Evolutionary conservation across 2,329 filamentous ascomycete species (phyloP).

Genomic region (Botrytis medusae): DNA sequence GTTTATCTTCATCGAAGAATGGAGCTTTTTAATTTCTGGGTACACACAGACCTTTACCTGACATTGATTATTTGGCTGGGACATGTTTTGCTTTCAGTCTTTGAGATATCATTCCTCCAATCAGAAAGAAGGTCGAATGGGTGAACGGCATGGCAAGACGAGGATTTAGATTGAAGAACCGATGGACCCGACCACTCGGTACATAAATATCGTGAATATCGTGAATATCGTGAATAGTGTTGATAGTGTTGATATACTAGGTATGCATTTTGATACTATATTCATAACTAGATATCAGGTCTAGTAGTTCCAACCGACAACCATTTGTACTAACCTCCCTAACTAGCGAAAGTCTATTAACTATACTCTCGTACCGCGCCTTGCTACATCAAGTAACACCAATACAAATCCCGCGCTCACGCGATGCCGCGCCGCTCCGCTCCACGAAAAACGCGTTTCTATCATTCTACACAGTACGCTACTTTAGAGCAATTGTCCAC

Average conservation of each 20-base stretch:
- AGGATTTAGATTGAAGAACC: conserved; percentile 4
- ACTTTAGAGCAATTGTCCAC: neutral
- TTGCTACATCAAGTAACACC: neutral
- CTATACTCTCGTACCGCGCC: neutral
- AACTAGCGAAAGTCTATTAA: neutral
- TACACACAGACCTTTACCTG: neutral
- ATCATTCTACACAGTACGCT: neutral
- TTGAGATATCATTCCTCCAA: neutral
- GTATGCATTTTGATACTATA: neutral
- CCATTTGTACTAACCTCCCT: neutral
- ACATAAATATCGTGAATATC: neutral
- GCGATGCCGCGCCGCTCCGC: conserved; percentile 9
- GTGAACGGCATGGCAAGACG: neutral
- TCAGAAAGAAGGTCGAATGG: neutral
- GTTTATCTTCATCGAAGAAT: neutral
- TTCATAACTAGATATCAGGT: neutral
- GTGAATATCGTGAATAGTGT: neutral
- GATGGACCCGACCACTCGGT: conserved; percentile 3
- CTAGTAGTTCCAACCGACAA: neutral
- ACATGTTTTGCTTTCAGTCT: neutral
- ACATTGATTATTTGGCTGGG: neutral
- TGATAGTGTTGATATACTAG: neutral
- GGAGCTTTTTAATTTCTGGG: neutral
- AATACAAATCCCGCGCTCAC: neutral
- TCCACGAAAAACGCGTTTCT: neutral